Evolutionary conservation across 805 yeast species (phyloP), one percentile per base, ranked within the genome.

Genomic region (Kodamaea hsintzibuensis): DNA sequence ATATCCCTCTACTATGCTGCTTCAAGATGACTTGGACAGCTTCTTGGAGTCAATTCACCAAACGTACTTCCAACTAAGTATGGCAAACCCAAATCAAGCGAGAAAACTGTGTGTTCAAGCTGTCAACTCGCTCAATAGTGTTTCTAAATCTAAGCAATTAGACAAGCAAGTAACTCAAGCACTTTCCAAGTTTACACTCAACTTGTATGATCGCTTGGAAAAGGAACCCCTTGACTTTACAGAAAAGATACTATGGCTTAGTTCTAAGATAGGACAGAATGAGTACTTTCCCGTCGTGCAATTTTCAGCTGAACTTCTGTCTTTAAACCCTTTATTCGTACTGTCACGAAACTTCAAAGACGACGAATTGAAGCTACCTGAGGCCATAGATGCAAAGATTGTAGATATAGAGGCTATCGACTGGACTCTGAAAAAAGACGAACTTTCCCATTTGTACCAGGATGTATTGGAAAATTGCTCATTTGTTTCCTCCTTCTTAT

Each of bases 401-500:
- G 39, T 45, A 3, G 27, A 35, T 1, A 25, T 38, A 2, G 47
- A 38, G 42, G 50, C 37, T 10, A 16, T n/a, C 12, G 52, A 51
- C 38, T 56, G 57, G 57, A 7, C 49, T 6, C 37, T 22, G 16
- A 16, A 40, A 12, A 3, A 19, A 10, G n/a, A 50, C n/a, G 50
- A 53, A 14, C 50, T 55, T 33, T 35, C 51, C 13, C 52, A 53
- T 35, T 50, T 83, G 10, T 77, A 72, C 60, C 87, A 83, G 60
- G 85, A 81, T 53, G 57, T 71, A 1, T 62, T 82, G n/a, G 73
- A 83, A 7, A 85, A 89, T 66, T 90, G 96, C 67, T 88, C 96
- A 0, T 82, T 89, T 63, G 89, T 89, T 2, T 83, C 91, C 1
- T 76, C 92, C 0, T 62, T 89, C 13, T 70, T 88, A 13, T 81